Evolutionary conservation across 1,284 basidiomycete genomes (phyloP).

Genomic region (Rhodotorula mucilaginosa): DNA sequence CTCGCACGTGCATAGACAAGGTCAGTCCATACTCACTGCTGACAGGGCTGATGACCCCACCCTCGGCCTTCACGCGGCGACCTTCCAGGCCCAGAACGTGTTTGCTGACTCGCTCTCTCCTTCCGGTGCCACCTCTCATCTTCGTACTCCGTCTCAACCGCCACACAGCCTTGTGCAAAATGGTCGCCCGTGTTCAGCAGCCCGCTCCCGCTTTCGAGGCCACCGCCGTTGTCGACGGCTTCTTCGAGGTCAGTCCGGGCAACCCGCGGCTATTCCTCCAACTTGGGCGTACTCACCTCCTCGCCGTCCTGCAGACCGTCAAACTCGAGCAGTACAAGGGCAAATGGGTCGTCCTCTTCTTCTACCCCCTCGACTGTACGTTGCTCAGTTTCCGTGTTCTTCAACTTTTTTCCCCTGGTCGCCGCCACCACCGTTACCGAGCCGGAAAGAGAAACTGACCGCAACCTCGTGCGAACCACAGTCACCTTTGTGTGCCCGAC

Average conservation of each 20-base stretch:
- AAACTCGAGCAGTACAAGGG: conserved; percentile 70
- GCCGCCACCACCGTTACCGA: not conserved
- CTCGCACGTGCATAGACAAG: not conserved
- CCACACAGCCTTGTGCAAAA: not conserved
- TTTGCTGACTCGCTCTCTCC: not conserved
- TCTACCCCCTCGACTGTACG: conserved; percentile 41
- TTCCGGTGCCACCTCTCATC: not conserved
- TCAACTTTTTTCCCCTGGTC: conserved; percentile 47
- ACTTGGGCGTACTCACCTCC: not conserved
- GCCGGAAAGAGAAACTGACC: conserved; percentile 13
- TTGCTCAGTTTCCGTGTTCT: not conserved
- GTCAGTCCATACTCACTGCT: too few relatives aligned
- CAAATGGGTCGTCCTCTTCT: conserved; percentile 63
- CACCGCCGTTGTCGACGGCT: conserved; percentile 68
- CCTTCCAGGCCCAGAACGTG: too few relatives aligned
- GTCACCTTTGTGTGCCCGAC: conserved; percentile 70
- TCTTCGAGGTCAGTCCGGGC: conserved; percentile 28
- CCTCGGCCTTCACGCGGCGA: too few relatives aligned
- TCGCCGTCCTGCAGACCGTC: conserved; percentile 56
- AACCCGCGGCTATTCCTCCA: conserved; percentile 39
- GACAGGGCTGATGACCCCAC: too few relatives aligned
- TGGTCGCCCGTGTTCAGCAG: conserved; percentile 63
- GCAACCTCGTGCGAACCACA: not conserved
- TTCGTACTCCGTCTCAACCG: not conserved
- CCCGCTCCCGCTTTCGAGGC: conserved; percentile 74